A percentile compares a stretch with the other conserved stretches of the same genome.
These are phyloP conservation scores for Oryza coarctata DNA, from an alignment of 176 grass and related monocot genomes.

Conservation along the genomic window DNA sequence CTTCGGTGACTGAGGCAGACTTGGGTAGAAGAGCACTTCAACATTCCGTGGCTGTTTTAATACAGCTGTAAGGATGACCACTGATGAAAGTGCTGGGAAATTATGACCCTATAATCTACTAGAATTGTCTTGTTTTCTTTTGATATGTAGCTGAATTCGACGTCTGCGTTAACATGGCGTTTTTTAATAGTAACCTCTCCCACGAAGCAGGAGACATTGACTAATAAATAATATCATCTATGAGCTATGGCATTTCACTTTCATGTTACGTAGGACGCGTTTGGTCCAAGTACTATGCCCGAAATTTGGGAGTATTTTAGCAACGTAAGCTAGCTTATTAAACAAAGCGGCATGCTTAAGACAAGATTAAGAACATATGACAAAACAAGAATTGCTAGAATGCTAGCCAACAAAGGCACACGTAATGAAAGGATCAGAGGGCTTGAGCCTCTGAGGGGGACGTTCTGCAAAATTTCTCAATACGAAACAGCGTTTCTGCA, in stretches of 20 bases:
- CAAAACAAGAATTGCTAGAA: not conserved
- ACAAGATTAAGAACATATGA: not conserved
- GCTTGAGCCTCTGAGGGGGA: conserved; percentile 4
- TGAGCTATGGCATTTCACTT: conserved; percentile 6
- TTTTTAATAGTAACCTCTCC: conserved; percentile 24
- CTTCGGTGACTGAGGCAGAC: not conserved
- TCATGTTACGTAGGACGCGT: conserved; percentile 9
- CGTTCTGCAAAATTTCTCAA: conserved; percentile 20
- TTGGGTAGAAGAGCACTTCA: not conserved
- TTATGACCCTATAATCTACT: not conserved
- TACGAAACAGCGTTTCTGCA: conserved; percentile 23
- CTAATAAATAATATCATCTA: not conserved
- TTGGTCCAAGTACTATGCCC: not conserved
- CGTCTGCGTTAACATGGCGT: not conserved
- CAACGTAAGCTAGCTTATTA: not conserved
- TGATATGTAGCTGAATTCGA: conserved; percentile 11
- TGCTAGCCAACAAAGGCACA: not conserved
- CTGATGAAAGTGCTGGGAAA: not conserved
- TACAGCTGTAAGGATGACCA: not conserved
- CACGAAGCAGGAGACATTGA: not conserved
- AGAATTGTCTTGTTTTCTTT: not conserved
- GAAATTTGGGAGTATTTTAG: not conserved
- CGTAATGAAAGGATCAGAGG: not conserved
- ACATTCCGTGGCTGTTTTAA: not conserved
- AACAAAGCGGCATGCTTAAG: conserved; percentile 3